Percentiles rank a stretch among this genome's conserved stretches.
Evolutionary conservation across 192 early-diverging fungal genomes (phyloP).

Genomic region (Paraglomus occultum): DNA sequence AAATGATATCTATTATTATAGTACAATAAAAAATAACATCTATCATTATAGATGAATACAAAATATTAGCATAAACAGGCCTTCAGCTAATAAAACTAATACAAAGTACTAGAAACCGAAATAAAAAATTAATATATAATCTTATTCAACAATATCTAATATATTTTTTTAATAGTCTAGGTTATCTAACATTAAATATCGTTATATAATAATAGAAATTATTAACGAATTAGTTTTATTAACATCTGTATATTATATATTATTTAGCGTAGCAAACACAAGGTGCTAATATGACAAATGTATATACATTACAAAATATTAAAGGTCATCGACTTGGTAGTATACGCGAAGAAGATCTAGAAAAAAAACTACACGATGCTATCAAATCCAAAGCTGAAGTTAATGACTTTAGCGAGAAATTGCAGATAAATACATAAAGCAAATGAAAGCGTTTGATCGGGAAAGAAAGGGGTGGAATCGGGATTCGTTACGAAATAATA

Average conservation of each 20-base stretch:
- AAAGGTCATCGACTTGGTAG: background rate
- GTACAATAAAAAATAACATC: constrained; percentile 14
- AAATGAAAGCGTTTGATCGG: background rate
- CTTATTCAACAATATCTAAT: constrained; percentile 6
- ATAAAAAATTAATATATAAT: background rate
- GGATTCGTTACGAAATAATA: background rate
- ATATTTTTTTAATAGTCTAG: constrained; percentile 17
- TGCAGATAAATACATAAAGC: constrained; percentile 7
- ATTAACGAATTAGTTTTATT: background rate
- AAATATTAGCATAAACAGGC: constrained; percentile 6
- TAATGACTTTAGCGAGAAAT: background rate
- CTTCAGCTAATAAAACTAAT: background rate
- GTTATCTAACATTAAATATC: constrained; percentile 25
- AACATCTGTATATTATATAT: too few species aligned
- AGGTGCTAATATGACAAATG: background rate
- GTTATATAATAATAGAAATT: constrained; percentile 19
- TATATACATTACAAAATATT: constrained; percentile 4
- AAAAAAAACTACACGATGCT: background rate
- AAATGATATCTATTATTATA: constrained; percentile 21
- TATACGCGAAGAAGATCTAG: background rate
- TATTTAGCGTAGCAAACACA: background rate
- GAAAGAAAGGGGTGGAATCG: constrained; percentile 11
- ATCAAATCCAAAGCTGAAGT: constrained; percentile 4
- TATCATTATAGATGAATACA: constrained; percentile 20
- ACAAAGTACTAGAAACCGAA: background rate